These are phyloP conservation scores for Schizosaccharomyces osmophilus DNA, from an alignment of 805 yeast species.

Conservation along the genomic window DNA sequence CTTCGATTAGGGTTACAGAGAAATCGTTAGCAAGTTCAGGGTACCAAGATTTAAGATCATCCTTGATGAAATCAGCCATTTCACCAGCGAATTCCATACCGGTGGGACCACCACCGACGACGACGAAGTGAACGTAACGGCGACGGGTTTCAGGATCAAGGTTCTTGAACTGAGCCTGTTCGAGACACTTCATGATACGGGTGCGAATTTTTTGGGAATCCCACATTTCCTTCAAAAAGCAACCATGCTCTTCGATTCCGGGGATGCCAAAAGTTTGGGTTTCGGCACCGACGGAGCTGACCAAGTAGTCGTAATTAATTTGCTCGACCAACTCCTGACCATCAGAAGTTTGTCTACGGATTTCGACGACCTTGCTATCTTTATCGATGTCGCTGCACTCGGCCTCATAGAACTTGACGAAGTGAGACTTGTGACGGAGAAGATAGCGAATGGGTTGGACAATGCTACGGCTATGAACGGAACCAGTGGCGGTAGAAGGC, in stretches of 20 bases:
- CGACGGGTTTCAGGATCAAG: constrained; percentile 56
- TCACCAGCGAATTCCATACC: constrained; percentile 97
- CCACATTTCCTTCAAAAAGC: constrained; percentile 39
- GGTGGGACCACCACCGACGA: constrained; percentile 97
- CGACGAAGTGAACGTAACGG: constrained; percentile 66
- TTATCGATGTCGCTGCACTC: constrained; percentile 30
- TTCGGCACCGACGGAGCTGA: constrained; percentile 44
- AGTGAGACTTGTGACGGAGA: constrained; percentile 36
- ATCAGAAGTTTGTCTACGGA: constrained; percentile 17
- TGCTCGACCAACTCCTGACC: background rate
- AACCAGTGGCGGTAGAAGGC: constrained; percentile 88
- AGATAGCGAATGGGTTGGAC: constrained; percentile 31
- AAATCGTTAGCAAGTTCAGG: constrained; percentile 67
- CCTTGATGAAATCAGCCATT: constrained; percentile 77
- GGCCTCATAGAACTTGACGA: constrained; percentile 30
- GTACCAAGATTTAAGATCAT: constrained; percentile 71
- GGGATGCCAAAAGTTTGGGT: constrained; percentile 48
- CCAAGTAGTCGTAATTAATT: constrained; percentile 44
- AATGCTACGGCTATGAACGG: constrained; percentile 30
- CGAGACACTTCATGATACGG: constrained; percentile 30
- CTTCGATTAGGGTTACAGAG: constrained; percentile 69
- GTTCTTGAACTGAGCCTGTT: constrained; percentile 24
- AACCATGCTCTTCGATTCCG: constrained; percentile 32
- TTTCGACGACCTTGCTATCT: constrained; percentile 19
- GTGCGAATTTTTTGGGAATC: constrained; percentile 35